Base-by-base conservation (phyloP, 768 basidiomycete genomes). In the Panellus pusillus region DNA sequence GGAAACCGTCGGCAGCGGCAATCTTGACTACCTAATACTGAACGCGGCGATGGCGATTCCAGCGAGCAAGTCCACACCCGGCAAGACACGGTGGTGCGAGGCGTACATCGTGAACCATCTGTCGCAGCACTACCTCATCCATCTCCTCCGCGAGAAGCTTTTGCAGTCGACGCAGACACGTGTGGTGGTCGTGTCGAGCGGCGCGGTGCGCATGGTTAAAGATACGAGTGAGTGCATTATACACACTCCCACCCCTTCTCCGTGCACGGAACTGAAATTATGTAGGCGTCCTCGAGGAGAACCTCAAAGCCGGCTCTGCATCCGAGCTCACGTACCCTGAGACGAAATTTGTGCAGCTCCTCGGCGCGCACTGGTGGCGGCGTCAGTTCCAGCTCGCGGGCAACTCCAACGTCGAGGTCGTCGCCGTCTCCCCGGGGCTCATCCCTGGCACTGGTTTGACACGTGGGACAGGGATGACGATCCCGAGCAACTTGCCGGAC, bases 41-140 rank as follows among this genome's bases (percentile, higher is more conserved):
- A 60, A 55, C 17, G 58, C 58, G 13, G 54, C 58, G 35, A 43
- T 14, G 13, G 29, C 20, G 28, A 19, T 49, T 14, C 27, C 19
- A 35, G 50, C 52, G 19, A 31, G 17, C 11, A 11, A n/a, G 14
- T 20, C 50, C 13, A 41, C 36, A 5, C 39, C 48, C 27, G 17
- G 47, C 18, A 46, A 37, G 9, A 36, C 48, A n/a, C 47, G 52
- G n/a, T 60, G 58, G 58, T 55, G 54, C 36, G 50, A 55, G 39
- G 24, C 27, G 20, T 52, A 60, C 24, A 28, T 60, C 31, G 54
- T 55, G 1, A 60, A 60, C 18, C 58, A 52, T 41, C 24, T 60
- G 4, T 55, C 58, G 19, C 54, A 60, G 13, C 58, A 60, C 47
- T 60, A 60, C 28, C 53, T 60, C 31, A 17, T 49, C 13, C 58